Base-by-base conservation (phyloP, 306 rosid genomes). In the Rubus parviflorus region DNA sequence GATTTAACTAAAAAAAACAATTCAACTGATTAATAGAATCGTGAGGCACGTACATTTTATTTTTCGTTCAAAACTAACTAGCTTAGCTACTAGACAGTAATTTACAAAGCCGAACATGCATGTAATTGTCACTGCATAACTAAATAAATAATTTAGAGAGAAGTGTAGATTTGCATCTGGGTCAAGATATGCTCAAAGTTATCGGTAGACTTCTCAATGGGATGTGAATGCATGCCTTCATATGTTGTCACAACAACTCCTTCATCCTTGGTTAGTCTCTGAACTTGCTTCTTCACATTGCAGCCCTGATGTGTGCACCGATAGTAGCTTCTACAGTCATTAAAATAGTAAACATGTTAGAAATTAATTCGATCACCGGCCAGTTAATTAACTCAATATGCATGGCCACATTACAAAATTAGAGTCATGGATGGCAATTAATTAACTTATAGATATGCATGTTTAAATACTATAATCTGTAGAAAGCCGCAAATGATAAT, bases 121-220 rank as follows among this genome's bases (percentile, higher is more conserved):
- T n/a, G 68, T 8, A 65, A 65, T 41, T 40, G 48, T 65, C 70
- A 16, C 25, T 65, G 70, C 46, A 65, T 10, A 56, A 35, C n/a
- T 62, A 40, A 43, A 9, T 23, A 22, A 20, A 58, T 23, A 25
- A 30, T 16, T 74, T 72, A 85, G 72, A 62, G 22, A 46, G 87
- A 38, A 17, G 81, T 63, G 70, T 75, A 86, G 70, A 86, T 76
- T 79, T 86, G 86, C 90, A 86, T 86, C 75, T 81, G 86, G 71
- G 75, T 84, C 84, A 86, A 79, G 65, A 86, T 84, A 58, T 84
- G 87, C 84, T 86, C 90, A n/a, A 86, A 86, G 77, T 84, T 86
- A 35, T 86, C 90, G 0, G 88, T 86, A 7, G 87, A 68, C 69
- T 86, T 83, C 68, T 83, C 84, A n/a, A 86, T 84, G 16, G 90